Conservation (phyloP, 2,329 filamentous ascomycete species). For the Harringtonia aguacate region DNA sequence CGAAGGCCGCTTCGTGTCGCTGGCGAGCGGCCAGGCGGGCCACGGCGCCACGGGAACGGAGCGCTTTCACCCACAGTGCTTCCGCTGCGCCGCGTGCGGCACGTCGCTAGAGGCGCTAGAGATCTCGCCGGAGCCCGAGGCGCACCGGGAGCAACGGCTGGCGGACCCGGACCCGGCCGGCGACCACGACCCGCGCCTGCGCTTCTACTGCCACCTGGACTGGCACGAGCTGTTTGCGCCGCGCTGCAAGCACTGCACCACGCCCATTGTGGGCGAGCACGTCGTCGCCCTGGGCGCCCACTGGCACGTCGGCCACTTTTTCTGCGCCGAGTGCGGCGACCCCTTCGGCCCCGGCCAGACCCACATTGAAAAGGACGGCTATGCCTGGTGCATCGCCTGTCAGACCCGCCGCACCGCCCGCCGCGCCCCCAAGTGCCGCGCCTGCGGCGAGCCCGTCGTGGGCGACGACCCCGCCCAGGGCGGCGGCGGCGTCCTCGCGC, state of each 20-base stretch:
- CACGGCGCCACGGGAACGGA: slow-evolving; percentile 1
- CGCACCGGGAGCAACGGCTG: slow-evolving; percentile 58
- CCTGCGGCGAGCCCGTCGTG: slow-evolving; percentile 73
- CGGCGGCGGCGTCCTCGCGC: slow-evolving; percentile 50
- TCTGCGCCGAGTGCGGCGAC: slow-evolving; percentile 97
- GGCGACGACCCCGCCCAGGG: slow-evolving; percentile 52
- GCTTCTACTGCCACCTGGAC: slow-evolving; percentile 97
- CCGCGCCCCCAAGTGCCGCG: slow-evolving; percentile 76
- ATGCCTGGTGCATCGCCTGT: slow-evolving; percentile 91
- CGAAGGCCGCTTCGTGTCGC: slow-evolving; percentile 78
- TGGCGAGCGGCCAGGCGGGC: slow-evolving; percentile 46
- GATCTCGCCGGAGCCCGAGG: slow-evolving; percentile 84
- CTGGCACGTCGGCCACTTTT: slow-evolving; percentile 97
- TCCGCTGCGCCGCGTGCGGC: slow-evolving; percentile 77
- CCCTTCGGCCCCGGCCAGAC: slow-evolving; percentile 67
- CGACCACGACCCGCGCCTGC: slow-evolving; percentile 61
- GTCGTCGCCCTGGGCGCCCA: slow-evolving; percentile 88
- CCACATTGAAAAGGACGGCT: slow-evolving; percentile 89
- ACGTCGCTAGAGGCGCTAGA: slow-evolving; percentile 89
- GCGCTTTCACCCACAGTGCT: slow-evolving; percentile 90
- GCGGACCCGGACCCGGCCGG: too few species aligned
- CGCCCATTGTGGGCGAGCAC: slow-evolving; percentile 91
- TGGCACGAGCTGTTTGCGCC: slow-evolving; percentile 93
- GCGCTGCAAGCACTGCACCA: slow-evolving; percentile 90
- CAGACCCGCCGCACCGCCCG: slow-evolving; percentile 87